A percentile compares a stretch with the other conserved stretches of the same genome.
Evolutionary conservation across 169 alveolate genomes (phyloP).

Genomic region (Cryptosporidium tyzzeri): DNA sequence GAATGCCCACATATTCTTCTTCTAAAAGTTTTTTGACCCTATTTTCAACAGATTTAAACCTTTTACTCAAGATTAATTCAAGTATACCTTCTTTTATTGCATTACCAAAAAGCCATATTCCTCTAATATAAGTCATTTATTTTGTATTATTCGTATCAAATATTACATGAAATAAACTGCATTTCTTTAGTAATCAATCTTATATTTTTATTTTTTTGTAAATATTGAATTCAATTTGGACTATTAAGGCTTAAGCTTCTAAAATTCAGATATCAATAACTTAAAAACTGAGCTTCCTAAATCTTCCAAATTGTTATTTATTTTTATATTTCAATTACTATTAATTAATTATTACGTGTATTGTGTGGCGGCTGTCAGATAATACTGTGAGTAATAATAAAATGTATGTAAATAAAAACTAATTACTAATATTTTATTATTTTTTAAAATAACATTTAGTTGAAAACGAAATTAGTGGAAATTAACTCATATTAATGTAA

Average conservation of each 20-base stretch:
- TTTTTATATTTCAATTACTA: too few species aligned
- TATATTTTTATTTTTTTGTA: background rate
- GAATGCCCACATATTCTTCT: constrained; percentile 6
- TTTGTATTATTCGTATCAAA: background rate
- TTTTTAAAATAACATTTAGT: background rate
- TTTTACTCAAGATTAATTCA: constrained; percentile 36
- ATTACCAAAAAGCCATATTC: constrained; percentile 59
- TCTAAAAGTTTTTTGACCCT: constrained; percentile 11
- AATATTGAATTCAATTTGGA: too few species aligned
- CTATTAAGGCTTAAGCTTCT: background rate
- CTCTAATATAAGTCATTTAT: constrained; percentile 43
- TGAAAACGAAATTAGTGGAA: background rate
- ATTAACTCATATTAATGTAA: background rate
- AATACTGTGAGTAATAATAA: background rate
- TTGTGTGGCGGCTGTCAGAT: constrained; percentile 26
- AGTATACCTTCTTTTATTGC: background rate
- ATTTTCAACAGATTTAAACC: constrained; percentile 42
- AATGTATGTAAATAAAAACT: background rate
- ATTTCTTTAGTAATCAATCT: background rate
- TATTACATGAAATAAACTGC: background rate
- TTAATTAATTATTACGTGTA: background rate
- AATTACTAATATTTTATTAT: background rate
- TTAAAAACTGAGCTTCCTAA: background rate
- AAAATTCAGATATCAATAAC: background rate
- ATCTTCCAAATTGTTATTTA: background rate